Conservation (phyloP, 768 basidiomycete species). For the Naganishia vishniacii region DNA sequence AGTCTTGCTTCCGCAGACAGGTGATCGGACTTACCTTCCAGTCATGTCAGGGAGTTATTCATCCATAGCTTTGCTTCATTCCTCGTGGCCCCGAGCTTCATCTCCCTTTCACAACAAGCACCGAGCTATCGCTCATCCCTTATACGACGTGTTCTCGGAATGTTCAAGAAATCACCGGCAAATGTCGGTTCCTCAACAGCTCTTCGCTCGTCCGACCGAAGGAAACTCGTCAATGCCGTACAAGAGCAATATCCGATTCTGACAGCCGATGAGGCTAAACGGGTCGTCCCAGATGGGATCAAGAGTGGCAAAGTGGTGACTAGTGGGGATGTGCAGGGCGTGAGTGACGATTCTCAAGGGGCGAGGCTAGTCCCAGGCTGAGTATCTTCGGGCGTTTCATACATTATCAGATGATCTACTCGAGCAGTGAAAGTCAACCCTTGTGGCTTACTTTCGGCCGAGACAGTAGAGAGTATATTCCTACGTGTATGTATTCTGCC, state of each 20-base stretch:
- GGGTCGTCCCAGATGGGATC: slow-evolving; percentile 41
- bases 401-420: slow-evolving; percentile 39
- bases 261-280: slow-evolving; percentile 25
- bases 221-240: slow-evolving; percentile 38
- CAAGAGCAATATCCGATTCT: slow-evolving; percentile 33
- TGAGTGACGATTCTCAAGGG: slow-evolving; percentile 24
- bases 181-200: slow-evolving; percentile 43
- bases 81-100: no score
- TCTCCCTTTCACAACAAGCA: neutral
- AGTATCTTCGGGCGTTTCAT: no score
- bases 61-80: no score
- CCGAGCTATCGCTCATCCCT: neutral
- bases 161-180: slow-evolving; percentile 46
- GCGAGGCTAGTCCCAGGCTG: neutral
- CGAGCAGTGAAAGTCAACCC: slow-evolving; percentile 36
- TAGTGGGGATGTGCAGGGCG: slow-evolving; percentile 38
- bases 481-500: slow-evolving; percentile 34
- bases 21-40: neutral
- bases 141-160: neutral
- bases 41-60: no score
- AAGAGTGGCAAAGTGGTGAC: slow-evolving; percentile 36
- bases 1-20: neutral
- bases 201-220: slow-evolving; percentile 39
- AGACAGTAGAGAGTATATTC: slow-evolving; percentile 41
- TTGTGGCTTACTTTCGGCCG: slow-evolving; percentile 45